Evolutionary conservation across 2,329 filamentous ascomycete genomes (phyloP).

Genomic region (Xylariales sp.): DNA sequence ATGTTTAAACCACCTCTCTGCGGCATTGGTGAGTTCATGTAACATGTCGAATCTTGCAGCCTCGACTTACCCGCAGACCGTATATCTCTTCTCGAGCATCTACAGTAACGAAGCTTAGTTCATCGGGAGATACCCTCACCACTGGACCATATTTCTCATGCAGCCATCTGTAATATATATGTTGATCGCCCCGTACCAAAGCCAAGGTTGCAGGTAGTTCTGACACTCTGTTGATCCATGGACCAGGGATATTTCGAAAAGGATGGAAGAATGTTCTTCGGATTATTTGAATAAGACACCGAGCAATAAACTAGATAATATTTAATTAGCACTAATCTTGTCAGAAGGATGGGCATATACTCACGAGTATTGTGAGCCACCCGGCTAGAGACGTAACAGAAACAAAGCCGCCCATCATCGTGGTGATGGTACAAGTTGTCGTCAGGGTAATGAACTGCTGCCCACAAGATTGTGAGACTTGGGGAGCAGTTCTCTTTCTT

Average conservation of each 20-base stretch:
- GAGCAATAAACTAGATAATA: neutral
- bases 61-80: conserved; percentile 15
- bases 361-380: neutral
- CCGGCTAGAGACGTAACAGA: neutral
- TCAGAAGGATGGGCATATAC: neutral
- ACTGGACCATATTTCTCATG: conserved; percentile 23
- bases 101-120: conserved; percentile 20
- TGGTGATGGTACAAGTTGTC: no score
- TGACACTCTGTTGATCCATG: conserved; percentile 17
- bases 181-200: conserved; percentile 19
- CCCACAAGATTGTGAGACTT: no score
- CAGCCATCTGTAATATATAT: conserved; percentile 16
- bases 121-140: conserved; percentile 20
- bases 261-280: conserved; percentile 16
- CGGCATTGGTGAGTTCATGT: neutral
- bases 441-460: no score
- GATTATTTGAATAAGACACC: conserved; percentile 5
- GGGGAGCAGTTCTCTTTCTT: no score
- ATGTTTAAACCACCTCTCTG: conserved; percentile 16
- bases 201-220: conserved; percentile 14
- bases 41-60: neutral
- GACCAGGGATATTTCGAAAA: conserved; percentile 18
- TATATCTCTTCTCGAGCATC: conserved; percentile 25
- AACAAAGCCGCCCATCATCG: neutral
- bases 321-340: neutral